Percentiles rank a stretch among this genome's conserved stretches.
phyloP scores from a whole-genome alignment of 768 basidiomycete species.

The Boletus sp. region DNA sequence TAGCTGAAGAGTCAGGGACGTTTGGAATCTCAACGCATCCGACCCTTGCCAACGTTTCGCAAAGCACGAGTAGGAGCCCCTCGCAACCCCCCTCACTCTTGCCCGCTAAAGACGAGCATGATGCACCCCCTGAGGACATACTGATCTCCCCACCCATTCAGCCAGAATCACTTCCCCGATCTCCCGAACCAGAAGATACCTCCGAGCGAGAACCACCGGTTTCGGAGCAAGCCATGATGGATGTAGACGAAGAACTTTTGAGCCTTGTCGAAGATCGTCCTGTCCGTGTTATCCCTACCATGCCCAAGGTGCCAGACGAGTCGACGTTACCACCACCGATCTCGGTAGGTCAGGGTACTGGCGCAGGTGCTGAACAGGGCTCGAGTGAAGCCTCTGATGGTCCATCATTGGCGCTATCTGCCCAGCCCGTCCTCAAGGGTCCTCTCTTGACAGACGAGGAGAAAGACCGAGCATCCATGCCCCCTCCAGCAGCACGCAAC shows the following conservation, averaged over 20 bases:
- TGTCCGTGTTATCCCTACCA: background rate
- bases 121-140: background rate
- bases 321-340: background rate
- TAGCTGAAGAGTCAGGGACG: background rate
- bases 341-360: background rate
- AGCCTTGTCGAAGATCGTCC: constrained; percentile 61
- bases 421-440: constrained; percentile 10
- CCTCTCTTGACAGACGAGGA: constrained; percentile 17
- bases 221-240: constrained; percentile 34
- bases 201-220: constrained; percentile 3
- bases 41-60: background rate
- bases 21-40: background rate
- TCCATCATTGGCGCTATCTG: background rate
- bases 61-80: constrained; percentile 8
- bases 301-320: background rate
- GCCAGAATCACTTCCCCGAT: constrained; percentile 7
- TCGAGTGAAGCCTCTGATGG: constrained; percentile 3
- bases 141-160: background rate
- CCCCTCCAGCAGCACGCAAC: constrained; percentile 40
- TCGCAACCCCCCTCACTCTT: constrained; percentile 14
- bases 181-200: constrained; percentile 5
- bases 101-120: constrained; percentile 3
- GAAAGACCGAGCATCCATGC: constrained; percentile 56
- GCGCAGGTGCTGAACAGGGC: background rate
- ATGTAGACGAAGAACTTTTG: constrained; percentile 63